Percentiles rank a stretch among this genome's conserved stretches.
Conservation (phyloP, 179 eudicot species). For the Beta corolliflora region DNA sequence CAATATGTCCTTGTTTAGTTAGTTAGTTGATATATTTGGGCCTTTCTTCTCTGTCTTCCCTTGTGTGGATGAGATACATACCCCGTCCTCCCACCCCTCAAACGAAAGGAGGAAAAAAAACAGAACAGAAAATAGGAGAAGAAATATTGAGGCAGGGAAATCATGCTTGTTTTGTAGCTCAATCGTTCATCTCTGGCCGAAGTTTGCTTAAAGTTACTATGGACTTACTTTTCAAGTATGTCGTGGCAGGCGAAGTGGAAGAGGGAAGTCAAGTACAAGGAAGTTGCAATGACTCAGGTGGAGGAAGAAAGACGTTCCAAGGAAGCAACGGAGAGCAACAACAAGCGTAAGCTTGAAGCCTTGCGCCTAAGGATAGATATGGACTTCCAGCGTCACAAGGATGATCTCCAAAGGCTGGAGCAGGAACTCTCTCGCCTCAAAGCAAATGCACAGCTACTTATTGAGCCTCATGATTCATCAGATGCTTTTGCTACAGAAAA, state of each 20-base stretch:
- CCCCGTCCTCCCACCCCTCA: neutral
- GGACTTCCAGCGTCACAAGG: conserved; percentile 95
- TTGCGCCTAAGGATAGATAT: conserved; percentile 76
- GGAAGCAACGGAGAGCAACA: conserved; percentile 73
- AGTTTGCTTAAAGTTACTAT: neutral
- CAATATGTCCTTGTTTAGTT: neutral
- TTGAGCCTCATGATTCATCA: conserved; percentile 39
- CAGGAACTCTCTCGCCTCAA: conserved; percentile 83
- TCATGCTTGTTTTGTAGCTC: neutral
- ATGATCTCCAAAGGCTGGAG: conserved; percentile 87
- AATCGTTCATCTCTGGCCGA: neutral
- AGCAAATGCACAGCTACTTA: conserved; percentile 39
- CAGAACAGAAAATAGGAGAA: neutral
- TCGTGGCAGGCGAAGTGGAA: conserved; percentile 69
- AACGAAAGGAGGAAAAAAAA: neutral
- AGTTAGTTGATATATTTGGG: neutral
- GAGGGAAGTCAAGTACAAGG: conserved; percentile 77
- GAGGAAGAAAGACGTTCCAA: conserved; percentile 88
- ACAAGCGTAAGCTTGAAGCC: conserved; percentile 79
- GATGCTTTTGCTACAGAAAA: conserved; percentile 28
- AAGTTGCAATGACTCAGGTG: conserved; percentile 53
- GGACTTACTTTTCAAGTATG: neutral
- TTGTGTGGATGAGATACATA: neutral
- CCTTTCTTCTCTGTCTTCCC: neutral
- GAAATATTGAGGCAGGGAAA: neutral